Evolutionary conservation across 176 grass and related monocot species (phyloP), one percentile per base, ranked within the genome.

Genomic region (Eragrostis curvula): DNA sequence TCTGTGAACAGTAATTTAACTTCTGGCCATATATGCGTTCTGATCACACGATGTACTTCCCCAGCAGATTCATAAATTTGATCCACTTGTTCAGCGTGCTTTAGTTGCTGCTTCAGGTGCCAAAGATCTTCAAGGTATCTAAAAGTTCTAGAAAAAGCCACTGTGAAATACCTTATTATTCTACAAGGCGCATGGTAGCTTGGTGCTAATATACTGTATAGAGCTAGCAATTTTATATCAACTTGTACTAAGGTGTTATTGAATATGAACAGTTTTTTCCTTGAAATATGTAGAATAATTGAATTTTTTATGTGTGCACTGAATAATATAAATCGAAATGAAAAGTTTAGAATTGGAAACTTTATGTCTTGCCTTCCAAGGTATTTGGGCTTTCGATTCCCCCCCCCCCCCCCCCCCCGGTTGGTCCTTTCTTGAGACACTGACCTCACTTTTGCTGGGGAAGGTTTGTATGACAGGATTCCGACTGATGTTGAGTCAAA

Each of bases 401-500:
- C n/a, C n/a, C n/a, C n/a, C n/a, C n/a, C n/a, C n/a, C n/a, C n/a
- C n/a, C n/a, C n/a, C n/a, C n/a, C n/a, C n/a, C n/a, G n/a, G n/a
- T n/a, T n/a, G 70, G 13, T 78, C 16, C 50, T 64, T 52, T 70
- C 21, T 43, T 58, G 27, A 43, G 29, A 63, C 77, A 73, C 90
- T 98, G 82, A 98, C 17, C 45, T 84, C 67, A 78, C 13, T 77
- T 55, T 87, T 61, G 41, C 85, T 81, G 82, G 65, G 21, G 73
- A 91, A 98, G 96, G 75, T 91, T 67, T 93, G 53, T 98, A 98
- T 83, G 82, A 75, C 77, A 95, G 75, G 70, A 95, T 98, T 66
- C 88, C 96, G n/a, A 36, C 78, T 47, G 69, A 91, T 74, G 53
- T 98, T 75, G 90, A 98, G 63, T 87, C 73, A 4, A 93, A 93